Evolutionary conservation across 2,329 filamentous ascomycete species (phyloP).

Genomic region (Didymella glomerata): DNA sequence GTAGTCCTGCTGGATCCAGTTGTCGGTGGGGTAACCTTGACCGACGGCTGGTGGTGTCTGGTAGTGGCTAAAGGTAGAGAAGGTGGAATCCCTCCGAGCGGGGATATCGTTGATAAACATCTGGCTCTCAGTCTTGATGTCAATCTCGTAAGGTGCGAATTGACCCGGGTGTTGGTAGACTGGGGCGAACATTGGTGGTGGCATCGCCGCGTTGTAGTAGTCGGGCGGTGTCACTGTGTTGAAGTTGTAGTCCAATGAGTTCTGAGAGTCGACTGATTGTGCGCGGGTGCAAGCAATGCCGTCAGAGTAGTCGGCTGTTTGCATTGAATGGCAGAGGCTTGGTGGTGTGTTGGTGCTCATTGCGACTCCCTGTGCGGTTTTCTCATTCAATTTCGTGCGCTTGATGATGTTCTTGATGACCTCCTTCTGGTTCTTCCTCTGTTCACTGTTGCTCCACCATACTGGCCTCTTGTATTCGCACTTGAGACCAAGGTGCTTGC

Average conservation of each 20-base stretch:
- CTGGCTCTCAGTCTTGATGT: slow-evolving; percentile 94
- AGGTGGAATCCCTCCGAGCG: slow-evolving; percentile 82
- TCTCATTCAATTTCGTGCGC: slow-evolving; percentile 92
- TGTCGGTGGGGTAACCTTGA: slow-evolving; percentile 70
- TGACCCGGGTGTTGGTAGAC: slow-evolving; percentile 64
- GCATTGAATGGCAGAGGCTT: slow-evolving; percentile 80
- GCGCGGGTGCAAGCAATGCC: slow-evolving; percentile 74
- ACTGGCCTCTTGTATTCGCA: slow-evolving; percentile 97
- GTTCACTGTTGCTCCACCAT: slow-evolving; percentile 97
- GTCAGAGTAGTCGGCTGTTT: slow-evolving; percentile 82
- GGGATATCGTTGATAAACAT: slow-evolving; percentile 93
- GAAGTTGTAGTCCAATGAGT: slow-evolving; percentile 71
- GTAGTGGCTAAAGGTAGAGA: slow-evolving; percentile 93
- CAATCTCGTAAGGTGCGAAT: slow-evolving; percentile 86
- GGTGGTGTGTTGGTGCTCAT: slow-evolving; percentile 72
- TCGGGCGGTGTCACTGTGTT: slow-evolving; percentile 66
- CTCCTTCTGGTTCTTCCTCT: slow-evolving; percentile 87
- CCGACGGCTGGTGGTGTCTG: slow-evolving; percentile 78
- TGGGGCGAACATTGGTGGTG: slow-evolving; percentile 57
- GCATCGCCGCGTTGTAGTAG: slow-evolving; percentile 68
- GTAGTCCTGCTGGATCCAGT: slow-evolving; percentile 76
- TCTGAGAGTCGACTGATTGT: slow-evolving; percentile 81
- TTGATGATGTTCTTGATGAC: slow-evolving; percentile 97
- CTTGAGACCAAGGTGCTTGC: slow-evolving; percentile 76
- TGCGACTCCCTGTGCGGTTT: slow-evolving; percentile 66